Conservation (phyloP, 495 filamentous ascomycete genomes). For the Aeminium ludgeri region DNA sequence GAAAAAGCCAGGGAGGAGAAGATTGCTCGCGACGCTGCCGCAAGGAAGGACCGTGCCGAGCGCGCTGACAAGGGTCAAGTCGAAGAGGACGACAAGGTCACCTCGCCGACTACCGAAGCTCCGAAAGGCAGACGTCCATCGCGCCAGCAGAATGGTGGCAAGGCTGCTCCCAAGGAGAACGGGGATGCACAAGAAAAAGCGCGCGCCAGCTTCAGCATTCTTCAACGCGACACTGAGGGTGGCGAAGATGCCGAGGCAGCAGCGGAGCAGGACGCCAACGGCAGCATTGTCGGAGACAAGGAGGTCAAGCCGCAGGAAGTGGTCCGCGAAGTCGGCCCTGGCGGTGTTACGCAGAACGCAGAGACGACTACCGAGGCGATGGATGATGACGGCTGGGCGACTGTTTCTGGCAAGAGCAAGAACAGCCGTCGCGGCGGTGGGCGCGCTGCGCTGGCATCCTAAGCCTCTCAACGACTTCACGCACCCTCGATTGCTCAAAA, state of each 20-base stretch:
- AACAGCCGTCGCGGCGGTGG: conserved; percentile 11
- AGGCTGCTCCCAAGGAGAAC: conserved; percentile 18
- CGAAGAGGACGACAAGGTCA: conserved; percentile 13
- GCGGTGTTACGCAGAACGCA: conserved; percentile 1
- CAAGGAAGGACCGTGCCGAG: conserved; percentile 27
- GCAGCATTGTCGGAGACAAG: conserved; percentile 23
- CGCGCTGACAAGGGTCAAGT: conserved; percentile 26
- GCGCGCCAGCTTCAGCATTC: conserved; percentile 22
- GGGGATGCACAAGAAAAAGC: conserved; percentile 13
- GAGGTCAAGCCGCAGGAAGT: conserved; percentile 27
- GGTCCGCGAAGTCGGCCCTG: conserved; percentile 9
- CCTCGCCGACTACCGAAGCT: conserved; percentile 5
- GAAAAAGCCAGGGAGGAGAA: conserved; percentile 70
- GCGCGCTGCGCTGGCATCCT: conserved; percentile 15
- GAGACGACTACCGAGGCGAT: conserved; percentile 15
- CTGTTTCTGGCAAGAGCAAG: conserved; percentile 16
- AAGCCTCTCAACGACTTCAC: background rate
- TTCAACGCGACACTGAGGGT: conserved; percentile 18
- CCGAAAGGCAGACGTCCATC: conserved; percentile 2
- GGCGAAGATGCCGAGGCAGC: conserved; percentile 15
- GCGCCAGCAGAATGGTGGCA: conserved; percentile 11
- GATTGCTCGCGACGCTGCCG: conserved; percentile 36
- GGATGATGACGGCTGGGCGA: conserved; percentile 18
- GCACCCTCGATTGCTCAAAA: background rate
- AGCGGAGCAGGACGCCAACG: conserved; percentile 21